Percentiles rank a stretch among this genome's conserved stretches.
These are phyloP conservation scores for Lasiodiplodia hormozganensis DNA, from an alignment of 2,329 filamentous ascomycete species.

Conservation along the genomic window DNA sequence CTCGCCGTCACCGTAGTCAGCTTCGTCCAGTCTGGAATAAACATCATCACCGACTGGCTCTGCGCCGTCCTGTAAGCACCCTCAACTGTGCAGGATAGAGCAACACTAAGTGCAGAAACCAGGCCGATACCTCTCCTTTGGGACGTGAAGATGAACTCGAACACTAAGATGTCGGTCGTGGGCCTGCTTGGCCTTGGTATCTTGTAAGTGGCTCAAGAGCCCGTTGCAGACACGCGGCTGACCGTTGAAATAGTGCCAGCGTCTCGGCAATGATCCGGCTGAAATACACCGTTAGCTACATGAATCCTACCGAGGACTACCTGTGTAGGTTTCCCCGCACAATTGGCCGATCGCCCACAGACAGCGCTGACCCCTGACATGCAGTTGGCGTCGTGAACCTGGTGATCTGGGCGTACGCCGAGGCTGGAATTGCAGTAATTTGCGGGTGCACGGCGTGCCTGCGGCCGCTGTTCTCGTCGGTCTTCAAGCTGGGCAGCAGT, in stretches of 20 bases:
- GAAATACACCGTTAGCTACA: constrained; percentile 43
- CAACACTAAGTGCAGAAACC: not conserved
- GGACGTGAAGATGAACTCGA: constrained; percentile 37
- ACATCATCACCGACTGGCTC: constrained; percentile 47
- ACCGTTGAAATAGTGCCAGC: constrained; percentile 15
- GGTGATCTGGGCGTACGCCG: constrained; percentile 47
- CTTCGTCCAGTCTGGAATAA: constrained; percentile 35
- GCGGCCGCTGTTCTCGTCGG: constrained; percentile 40
- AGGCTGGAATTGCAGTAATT: constrained; percentile 44
- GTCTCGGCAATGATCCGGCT: constrained; percentile 41
- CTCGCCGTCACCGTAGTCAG: constrained; percentile 21
- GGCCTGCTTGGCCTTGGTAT: constrained; percentile 37
- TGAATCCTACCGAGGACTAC: constrained; percentile 42
- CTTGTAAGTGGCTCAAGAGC: constrained; percentile 33
- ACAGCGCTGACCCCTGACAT: not conserved
- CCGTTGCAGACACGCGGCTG: constrained; percentile 31
- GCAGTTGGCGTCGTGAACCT: constrained; percentile 41
- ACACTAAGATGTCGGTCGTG: constrained; percentile 36
- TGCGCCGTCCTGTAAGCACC: constrained; percentile 40
- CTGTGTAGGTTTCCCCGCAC: constrained; percentile 33
- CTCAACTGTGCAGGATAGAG: not conserved
- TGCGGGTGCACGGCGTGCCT: constrained; percentile 39
- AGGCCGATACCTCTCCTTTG: constrained; percentile 37
- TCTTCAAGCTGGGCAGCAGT: constrained; percentile 32
- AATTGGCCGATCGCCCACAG: not conserved